Percentiles rank a stretch among this genome's conserved stretches.
phyloP scores from a whole-genome alignment of 2,329 filamentous ascomycete genomes.

The Fusarium siculi region DNA sequence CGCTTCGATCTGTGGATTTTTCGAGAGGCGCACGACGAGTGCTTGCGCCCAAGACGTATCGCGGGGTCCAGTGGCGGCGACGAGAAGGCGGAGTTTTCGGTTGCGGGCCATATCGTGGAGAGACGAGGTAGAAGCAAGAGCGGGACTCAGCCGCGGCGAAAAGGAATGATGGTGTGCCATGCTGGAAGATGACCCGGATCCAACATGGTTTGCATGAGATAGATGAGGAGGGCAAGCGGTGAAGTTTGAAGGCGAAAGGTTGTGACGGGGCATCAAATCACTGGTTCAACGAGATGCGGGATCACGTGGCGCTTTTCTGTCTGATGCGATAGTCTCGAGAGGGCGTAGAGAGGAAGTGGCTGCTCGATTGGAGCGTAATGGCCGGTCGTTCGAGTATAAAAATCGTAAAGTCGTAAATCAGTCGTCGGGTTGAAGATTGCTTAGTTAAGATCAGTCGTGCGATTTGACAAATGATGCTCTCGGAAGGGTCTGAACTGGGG shows the following conservation, averaged over 20 bases:
- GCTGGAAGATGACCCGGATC: constrained; percentile 42
- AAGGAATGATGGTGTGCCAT: constrained; percentile 50
- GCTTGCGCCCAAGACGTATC: constrained; percentile 74
- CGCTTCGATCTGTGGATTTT: constrained; percentile 69
- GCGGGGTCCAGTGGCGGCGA: constrained; percentile 72
- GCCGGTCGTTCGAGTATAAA: neutral
- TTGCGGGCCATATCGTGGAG: constrained; percentile 52
- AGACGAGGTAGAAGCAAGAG: constrained; percentile 49
- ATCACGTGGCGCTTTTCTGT: constrained; percentile 38
- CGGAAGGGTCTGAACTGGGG: constrained; percentile 20
- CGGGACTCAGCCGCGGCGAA: constrained; percentile 47
- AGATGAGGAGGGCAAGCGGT: constrained; percentile 43
- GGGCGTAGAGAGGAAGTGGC: neutral
- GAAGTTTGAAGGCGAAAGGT: constrained; percentile 39
- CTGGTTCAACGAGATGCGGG: constrained; percentile 39
- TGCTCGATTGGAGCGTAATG: neutral
- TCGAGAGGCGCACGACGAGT: constrained; percentile 74
- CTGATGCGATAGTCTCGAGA: neutral
- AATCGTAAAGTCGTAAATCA: constrained; percentile 12
- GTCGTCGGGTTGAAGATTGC: constrained; percentile 21
- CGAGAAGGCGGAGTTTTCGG: constrained; percentile 68
- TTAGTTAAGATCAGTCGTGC: constrained; percentile 9
- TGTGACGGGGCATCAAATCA: constrained; percentile 49
- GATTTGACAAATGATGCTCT: constrained; percentile 37
- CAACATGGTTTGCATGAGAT: constrained; percentile 47